Evolutionary conservation across 331 rosid genomes (phyloP), one percentile per base, ranked within the genome.

Genomic region (Malus hybrid): DNA sequence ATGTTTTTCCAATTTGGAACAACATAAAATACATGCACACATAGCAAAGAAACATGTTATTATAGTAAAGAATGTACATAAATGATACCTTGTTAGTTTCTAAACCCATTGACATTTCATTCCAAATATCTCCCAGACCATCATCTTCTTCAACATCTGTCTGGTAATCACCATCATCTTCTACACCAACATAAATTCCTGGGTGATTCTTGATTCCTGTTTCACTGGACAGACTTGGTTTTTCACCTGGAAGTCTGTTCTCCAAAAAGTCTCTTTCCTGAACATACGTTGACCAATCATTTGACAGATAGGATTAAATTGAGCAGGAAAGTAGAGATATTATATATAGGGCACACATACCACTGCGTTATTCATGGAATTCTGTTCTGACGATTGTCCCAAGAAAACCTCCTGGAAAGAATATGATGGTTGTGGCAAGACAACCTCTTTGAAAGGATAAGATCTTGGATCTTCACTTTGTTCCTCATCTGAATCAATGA

Each of bases 401-500:
- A 92, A 77, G 71, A 81, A 31, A 66, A 88, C 87, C 79, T 80
- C 85, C 77, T 83, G 85, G 82, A 83, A 87, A 52, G 86, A 86
- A 80, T 46, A 36, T 12, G 13, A 55, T 34, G 83, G 79, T 19
- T 11, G 68, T 4, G 83, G 74, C 80, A 91, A 83, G 64, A 80
- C 22, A 39, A 87, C 87, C 78, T 79, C 86, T 79, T 86, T 79
- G 80, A 83, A 87, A 54, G 85, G 88, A 79, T 55, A 52, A 46
- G 84, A 78, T 54, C 80, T 86, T 33, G 72, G 36, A 65, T 83
- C 84, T 81, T 44, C 72, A 74, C 52, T 72, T 48, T 89, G 91
- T 85, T 94, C 99, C 33, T 90, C 97, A 67, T 92, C 97, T 6
- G 96, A 94, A 83, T 92, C 96, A 81, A 87, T 89, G 22, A 89